phyloP scores from a whole-genome alignment of 305 asterid species.

The Fraxinus ornus region DNA sequence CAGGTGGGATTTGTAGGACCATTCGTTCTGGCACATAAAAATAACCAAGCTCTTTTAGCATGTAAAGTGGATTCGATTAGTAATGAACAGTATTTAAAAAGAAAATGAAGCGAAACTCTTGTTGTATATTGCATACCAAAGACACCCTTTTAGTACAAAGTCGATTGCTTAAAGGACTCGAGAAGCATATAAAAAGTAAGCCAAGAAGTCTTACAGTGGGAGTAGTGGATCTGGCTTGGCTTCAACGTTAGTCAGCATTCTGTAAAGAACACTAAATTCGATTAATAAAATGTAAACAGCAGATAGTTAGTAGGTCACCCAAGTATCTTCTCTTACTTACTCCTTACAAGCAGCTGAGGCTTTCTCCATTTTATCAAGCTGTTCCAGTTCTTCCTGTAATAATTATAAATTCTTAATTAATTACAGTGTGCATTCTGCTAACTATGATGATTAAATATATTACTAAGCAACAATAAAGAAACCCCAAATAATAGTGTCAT shows the following conservation, averaged over 20 bases:
- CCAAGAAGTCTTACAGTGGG: constrained; percentile 51
- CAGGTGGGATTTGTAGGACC: constrained; percentile 63
- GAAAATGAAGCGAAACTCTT: not conserved
- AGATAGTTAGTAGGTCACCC: not conserved
- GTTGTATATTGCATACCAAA: not conserved
- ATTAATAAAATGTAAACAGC: constrained; percentile 6
- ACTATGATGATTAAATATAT: not conserved
- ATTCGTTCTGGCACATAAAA: constrained; percentile 43
- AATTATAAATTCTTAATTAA: not conserved
- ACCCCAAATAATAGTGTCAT: not conserved
- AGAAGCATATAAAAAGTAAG: not conserved
- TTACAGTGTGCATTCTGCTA: not conserved
- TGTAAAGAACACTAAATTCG: constrained; percentile 13
- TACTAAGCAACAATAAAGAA: not conserved
- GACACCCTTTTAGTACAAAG: not conserved
- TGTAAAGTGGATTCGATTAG: not conserved
- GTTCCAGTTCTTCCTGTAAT: constrained; percentile 80
- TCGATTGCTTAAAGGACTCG: not conserved
- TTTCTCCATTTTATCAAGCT: constrained; percentile 75
- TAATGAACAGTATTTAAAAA: not conserved
- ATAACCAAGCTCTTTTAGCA: not conserved
- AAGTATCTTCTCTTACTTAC: constrained; percentile 44
- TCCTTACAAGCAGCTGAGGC: constrained; percentile 88
- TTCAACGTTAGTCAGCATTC: constrained; percentile 52
- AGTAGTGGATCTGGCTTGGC: constrained; percentile 63